phyloP scores from a whole-genome alignment of 2,329 filamentous ascomycete species.

The Aspergillus candidus region DNA sequence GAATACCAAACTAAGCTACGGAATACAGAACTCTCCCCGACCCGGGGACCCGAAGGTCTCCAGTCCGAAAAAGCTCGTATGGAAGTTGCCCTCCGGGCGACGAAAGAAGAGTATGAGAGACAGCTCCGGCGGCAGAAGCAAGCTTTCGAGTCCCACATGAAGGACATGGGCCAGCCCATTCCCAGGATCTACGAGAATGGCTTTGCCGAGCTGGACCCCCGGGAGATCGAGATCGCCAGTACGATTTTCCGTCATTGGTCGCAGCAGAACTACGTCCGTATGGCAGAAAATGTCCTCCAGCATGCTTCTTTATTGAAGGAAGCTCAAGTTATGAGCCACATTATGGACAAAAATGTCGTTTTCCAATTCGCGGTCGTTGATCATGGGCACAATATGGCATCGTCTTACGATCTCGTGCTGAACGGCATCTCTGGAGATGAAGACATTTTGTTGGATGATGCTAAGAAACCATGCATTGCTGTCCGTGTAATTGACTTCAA shows the following conservation, averaged over 20 bases:
- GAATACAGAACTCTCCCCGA: conserved; percentile 63
- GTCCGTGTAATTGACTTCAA: conserved; percentile 88
- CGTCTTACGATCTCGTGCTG: conserved; percentile 92
- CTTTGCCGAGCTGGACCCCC: conserved; percentile 55
- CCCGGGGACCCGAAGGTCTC: conserved; percentile 73
- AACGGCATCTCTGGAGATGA: conserved; percentile 85
- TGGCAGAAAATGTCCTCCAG: conserved; percentile 87
- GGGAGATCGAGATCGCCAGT: conserved; percentile 65
- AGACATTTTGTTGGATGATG: conserved; percentile 71
- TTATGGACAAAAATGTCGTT: conserved; percentile 84
- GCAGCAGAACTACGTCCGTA: conserved; percentile 77
- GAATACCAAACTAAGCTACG: conserved; percentile 74
- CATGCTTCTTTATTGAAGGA: conserved; percentile 86
- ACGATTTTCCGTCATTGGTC: conserved; percentile 69
- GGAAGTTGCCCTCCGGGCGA: conserved; percentile 69
- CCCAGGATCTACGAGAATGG: conserved; percentile 46
- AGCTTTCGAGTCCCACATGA: conserved; percentile 76
- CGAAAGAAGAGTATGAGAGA: conserved; percentile 84
- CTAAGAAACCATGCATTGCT: conserved; percentile 82
- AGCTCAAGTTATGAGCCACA: conserved; percentile 95
- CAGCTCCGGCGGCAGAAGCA: conserved; percentile 78
- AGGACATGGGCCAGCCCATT: conserved; percentile 59
- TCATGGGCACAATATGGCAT: conserved; percentile 78
- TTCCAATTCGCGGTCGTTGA: conserved; percentile 95
- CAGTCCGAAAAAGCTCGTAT: conserved; percentile 76